phyloP scores from a whole-genome alignment of 1,284 basidiomycete species.

The Apiotrichum akiyoshidainum region DNA sequence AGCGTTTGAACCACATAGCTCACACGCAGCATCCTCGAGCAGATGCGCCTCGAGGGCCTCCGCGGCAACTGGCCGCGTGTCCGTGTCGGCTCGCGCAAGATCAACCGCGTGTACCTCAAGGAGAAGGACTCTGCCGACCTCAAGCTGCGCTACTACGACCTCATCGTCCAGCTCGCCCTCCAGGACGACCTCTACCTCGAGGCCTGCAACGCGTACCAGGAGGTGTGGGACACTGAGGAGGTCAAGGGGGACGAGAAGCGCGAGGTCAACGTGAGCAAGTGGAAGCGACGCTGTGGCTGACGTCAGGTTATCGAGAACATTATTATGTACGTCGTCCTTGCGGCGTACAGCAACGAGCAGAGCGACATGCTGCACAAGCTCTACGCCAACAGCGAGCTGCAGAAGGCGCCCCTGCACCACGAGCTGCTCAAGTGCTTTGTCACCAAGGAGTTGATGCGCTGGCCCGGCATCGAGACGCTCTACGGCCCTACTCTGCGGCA shows the following conservation, averaged over 20 bases:
- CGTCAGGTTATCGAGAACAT: constrained; percentile 82
- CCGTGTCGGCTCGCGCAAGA: constrained; percentile 84
- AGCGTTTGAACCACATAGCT: neutral
- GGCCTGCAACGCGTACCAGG: constrained; percentile 91
- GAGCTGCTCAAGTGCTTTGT: constrained; percentile 95
- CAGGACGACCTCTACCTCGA: constrained; percentile 84
- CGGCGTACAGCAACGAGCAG: constrained; percentile 95
- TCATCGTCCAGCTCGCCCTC: constrained; percentile 92
- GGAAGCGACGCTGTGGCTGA: neutral
- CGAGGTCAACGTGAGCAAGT: constrained; percentile 64
- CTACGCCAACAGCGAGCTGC: constrained; percentile 70
- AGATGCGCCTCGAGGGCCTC: constrained; percentile 89
- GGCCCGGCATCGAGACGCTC: constrained; percentile 90
- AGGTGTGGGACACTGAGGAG: constrained; percentile 91
- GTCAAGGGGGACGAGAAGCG: constrained; percentile 78
- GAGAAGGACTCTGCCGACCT: constrained; percentile 85
- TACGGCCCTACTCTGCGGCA: constrained; percentile 80
- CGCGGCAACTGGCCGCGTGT: constrained; percentile 80
- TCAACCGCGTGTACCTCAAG: constrained; percentile 90
- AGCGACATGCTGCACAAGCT: constrained; percentile 92
- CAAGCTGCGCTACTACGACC: constrained; percentile 90
- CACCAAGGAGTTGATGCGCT: constrained; percentile 92
- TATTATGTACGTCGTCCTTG: constrained; percentile 88
- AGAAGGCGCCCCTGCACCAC: constrained; percentile 78
- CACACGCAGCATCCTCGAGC: constrained; percentile 73